Percentiles rank a stretch among this genome's conserved stretches.
phyloP scores from a whole-genome alignment of 2,329 filamentous ascomycete genomes.

The Aspergillus thermomutatus region DNA sequence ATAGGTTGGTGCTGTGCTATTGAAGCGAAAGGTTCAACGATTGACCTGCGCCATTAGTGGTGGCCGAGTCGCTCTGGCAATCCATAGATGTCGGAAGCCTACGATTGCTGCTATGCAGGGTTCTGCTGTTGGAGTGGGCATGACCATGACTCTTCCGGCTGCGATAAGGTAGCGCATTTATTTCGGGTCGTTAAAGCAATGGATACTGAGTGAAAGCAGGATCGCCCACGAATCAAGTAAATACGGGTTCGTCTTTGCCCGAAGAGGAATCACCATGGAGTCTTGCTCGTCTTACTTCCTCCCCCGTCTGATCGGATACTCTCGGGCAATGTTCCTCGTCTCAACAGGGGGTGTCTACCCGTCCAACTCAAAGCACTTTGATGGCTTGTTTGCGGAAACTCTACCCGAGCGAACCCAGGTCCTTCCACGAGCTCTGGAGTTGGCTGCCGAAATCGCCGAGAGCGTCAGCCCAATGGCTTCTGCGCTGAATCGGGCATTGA shows the following conservation, averaged over 20 bases:
- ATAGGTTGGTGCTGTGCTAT: constrained; percentile 43
- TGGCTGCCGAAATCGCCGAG: constrained; percentile 63
- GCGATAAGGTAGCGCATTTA: constrained; percentile 40
- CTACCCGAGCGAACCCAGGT: constrained; percentile 58
- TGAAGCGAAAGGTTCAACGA: constrained; percentile 23
- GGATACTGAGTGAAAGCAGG: constrained; percentile 21
- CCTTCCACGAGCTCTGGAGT: constrained; percentile 60
- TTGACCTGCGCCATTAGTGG: constrained; percentile 33
- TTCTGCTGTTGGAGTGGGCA: constrained; percentile 56
- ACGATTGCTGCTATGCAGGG: constrained; percentile 56
- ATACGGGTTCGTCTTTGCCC: constrained; percentile 71
- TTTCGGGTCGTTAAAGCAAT: background rate
- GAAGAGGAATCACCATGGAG: constrained; percentile 69
- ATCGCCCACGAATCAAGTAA: constrained; percentile 58
- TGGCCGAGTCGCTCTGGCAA: constrained; percentile 44
- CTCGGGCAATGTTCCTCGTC: constrained; percentile 35
- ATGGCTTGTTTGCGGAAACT: constrained; percentile 64
- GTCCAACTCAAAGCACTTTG: constrained; percentile 46
- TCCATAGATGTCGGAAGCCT: constrained; percentile 56
- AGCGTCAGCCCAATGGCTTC: constrained; percentile 65
- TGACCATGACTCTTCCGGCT: constrained; percentile 58
- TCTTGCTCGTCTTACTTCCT: constrained; percentile 69
- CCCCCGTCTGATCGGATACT: constrained; percentile 62
- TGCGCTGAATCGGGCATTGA: constrained; percentile 67
- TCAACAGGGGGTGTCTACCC: constrained; percentile 63